Percentiles rank a stretch among this genome's conserved stretches.
Conservation (phyloP, 371 early-diverging fungal genomes). For the Syncephalis plumigaleata region DNA sequence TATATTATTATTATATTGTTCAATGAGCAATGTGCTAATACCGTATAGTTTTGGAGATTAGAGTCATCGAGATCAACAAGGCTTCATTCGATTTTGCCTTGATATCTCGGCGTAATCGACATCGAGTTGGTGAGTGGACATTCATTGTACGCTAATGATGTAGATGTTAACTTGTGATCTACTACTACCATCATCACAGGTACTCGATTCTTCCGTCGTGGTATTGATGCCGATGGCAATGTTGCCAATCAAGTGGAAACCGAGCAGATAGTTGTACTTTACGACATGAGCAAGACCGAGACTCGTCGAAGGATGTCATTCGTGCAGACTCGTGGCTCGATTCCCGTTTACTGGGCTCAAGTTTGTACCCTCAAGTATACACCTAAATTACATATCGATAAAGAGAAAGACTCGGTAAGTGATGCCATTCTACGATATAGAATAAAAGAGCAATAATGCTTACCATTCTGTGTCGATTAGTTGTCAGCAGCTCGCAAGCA, state of each 20-base stretch:
- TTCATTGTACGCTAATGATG: too few relatives aligned
- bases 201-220: conserved; percentile 89
- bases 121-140: conserved; percentile 40
- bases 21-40: neutral
- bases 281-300: conserved; percentile 9
- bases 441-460: too few relatives aligned
- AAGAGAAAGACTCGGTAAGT: conserved; percentile 42
- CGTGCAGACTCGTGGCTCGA: conserved; percentile 95
- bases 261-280: conserved; percentile 71
- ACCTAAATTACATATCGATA: conserved; percentile 65
- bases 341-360: conserved; percentile 96
- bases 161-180: too few relatives aligned
- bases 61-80: conserved; percentile 28
- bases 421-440: too few relatives aligned
- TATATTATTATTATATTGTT: too few relatives aligned
- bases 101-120: conserved; percentile 66
- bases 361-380: conserved; percentile 78
- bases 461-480: conserved; percentile 10
- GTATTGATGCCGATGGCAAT: conserved; percentile 84
- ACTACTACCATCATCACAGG: conserved; percentile 14
- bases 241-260: conserved; percentile 98
- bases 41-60: conserved; percentile 29
- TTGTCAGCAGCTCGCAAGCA: conserved; percentile 52
- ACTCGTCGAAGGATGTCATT: conserved; percentile 29
- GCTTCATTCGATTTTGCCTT: conserved; percentile 50